A percentile compares a stretch with the other conserved stretches of the same genome.
phyloP scores from a whole-genome alignment of 345 rosid species.

The Brassica incana region DNA sequence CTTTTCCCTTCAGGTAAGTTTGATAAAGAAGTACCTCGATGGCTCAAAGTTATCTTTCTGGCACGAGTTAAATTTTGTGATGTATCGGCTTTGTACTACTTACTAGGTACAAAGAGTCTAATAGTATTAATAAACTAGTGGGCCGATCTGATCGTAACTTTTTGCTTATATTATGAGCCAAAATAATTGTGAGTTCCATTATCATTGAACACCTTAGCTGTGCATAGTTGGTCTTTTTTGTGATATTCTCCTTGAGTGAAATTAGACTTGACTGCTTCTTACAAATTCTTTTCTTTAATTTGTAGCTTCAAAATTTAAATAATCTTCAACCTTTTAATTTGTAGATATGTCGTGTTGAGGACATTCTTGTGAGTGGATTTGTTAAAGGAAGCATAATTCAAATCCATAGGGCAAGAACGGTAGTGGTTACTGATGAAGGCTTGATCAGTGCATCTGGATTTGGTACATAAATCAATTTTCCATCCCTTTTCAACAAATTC shows the following conservation, averaged over 20 bases:
- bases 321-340: conserved; percentile 13
- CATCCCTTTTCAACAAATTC: conserved; percentile 12
- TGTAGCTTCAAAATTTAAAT: background rate
- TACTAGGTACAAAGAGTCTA: too few relatives aligned
- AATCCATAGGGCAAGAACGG: conserved; percentile 86
- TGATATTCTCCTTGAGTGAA: conserved; percentile 7
- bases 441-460: conserved; percentile 79
- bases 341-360: conserved; percentile 96
- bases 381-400: conserved; percentile 91
- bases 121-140: background rate
- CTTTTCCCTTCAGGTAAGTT: conserved; percentile 84
- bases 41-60: conserved; percentile 16
- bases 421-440: conserved; percentile 67
- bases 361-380: conserved; percentile 81
- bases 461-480: conserved; percentile 48
- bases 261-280: conserved; percentile 20
- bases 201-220: background rate
- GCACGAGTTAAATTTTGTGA: conserved; percentile 4
- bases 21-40: conserved; percentile 27
- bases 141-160: conserved; percentile 14
- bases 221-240: background rate
- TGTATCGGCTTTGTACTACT: conserved; percentile 2
- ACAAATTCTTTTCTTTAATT: background rate
- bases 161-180: conserved; percentile 24
- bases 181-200: background rate